Conservation (phyloP, 139 green algal species). For the Closterium sp. region DNA sequence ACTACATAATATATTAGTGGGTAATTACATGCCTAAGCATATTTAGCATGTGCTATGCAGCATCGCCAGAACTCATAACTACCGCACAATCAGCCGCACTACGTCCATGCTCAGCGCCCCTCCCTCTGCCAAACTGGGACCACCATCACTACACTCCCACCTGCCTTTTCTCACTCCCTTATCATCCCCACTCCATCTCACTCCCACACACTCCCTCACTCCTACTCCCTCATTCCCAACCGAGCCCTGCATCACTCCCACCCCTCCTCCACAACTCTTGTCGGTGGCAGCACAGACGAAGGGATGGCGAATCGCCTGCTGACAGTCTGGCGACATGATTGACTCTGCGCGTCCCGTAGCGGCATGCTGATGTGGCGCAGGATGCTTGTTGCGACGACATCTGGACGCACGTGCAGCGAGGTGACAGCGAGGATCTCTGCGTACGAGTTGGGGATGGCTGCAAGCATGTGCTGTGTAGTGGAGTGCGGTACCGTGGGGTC, state of each 20-base stretch:
- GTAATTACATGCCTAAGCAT: too few species aligned
- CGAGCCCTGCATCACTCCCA: background rate
- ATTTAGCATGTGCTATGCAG: too few species aligned
- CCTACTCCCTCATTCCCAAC: too few species aligned
- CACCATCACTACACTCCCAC: too few species aligned
- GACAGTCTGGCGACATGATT: background rate
- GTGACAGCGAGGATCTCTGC: slow-evolving; percentile 22
- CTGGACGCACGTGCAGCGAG: background rate
- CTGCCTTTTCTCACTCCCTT: too few species aligned
- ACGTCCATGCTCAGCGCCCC: too few species aligned
- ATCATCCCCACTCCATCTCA: background rate
- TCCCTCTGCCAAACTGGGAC: too few species aligned
- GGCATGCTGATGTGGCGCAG: slow-evolving; percentile 15
- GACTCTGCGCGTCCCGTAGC: background rate
- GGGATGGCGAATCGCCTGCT: background rate
- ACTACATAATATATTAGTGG: too few species aligned
- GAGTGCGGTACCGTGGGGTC: slow-evolving; percentile 19
- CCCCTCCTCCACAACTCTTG: background rate
- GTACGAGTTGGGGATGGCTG: slow-evolving; percentile 19
- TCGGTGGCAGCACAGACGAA: background rate
- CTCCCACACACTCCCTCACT: background rate
- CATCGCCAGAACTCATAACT: too few species aligned
- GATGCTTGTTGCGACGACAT: background rate
- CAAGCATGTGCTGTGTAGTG: slow-evolving; percentile 21
- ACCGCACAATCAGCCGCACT: background rate